Base-by-base conservation (phyloP, 176 grass and related monocot genomes). In the Chloris gayana region DNA sequence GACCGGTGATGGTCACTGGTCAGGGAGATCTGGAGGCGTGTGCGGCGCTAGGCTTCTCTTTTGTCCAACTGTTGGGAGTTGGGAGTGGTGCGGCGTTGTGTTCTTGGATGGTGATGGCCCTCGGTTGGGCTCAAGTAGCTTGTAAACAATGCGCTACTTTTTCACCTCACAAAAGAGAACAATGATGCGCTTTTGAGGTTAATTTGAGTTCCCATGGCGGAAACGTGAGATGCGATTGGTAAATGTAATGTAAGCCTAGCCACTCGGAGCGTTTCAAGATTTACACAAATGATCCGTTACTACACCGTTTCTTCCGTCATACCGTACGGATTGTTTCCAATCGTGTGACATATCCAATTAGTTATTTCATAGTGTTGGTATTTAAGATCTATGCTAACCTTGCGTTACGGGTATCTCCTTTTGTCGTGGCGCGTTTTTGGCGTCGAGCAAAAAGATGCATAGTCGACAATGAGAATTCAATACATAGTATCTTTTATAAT, bases 11-110 rank as follows among this genome's bases (percentile, higher is more conserved):
- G n/a, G n/a, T n/a, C n/a, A n/a, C n/a, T n/a, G 69, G 56, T 1
- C 67, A 51, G 53, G 29, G 68, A 37, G 68, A 6, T 37, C 24
- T 56, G 3, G 82, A 14, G 42, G 10, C 25, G 26, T 42, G 47
- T 59, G 86, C 50, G 27, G 27, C 62, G 11, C 35, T 71, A 62
- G 71, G 63, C 44, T 70, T 80, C 69, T 84, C 42, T 84, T 88
- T 76, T 70, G 54, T 80, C 87, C 75, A 11, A 84, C 75, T 69
- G 75, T 54, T 60, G 60, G 22, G 34, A 0, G 27, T 61, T 72
- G 70, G 34, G 34, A 69, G 62, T 4, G 76, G 15, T 53, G 53
- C 31, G 21, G 57, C 64, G 5, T 66, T 29, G 15, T 82, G 29
- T 39, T 60, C 50, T 17, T 17, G 32, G 9, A 33, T 45, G 14